Evolutionary conservation across 1,284 basidiomycete genomes (phyloP).

Genomic region (Tilletiaria anomala): DNA sequence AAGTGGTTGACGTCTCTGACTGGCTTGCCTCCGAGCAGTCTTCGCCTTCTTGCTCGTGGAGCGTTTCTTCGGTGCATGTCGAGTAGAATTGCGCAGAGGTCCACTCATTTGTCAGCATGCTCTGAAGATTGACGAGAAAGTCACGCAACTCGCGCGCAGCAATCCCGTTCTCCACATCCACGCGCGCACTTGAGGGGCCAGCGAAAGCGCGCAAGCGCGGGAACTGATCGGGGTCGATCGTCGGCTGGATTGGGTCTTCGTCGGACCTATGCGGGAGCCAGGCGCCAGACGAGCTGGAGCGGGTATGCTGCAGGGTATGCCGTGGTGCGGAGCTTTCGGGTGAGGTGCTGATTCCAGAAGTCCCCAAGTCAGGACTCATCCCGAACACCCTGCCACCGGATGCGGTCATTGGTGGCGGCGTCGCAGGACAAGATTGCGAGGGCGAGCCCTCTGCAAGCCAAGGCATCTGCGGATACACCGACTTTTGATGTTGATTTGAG

Average conservation of each 20-base stretch:
- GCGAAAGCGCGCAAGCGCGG: no score
- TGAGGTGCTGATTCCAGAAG: background rate
- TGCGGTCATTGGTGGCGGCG: background rate
- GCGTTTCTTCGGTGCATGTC: background rate
- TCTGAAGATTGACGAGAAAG: no score
- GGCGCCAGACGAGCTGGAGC: background rate
- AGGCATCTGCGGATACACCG: background rate
- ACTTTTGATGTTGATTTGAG: background rate
- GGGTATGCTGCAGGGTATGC: background rate
- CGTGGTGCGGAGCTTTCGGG: background rate
- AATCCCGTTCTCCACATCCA: no score
- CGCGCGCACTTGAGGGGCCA: no score
- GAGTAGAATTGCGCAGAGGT: background rate
- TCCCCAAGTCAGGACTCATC: background rate
- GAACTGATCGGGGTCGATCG: background rate
- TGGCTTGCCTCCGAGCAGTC: background rate
- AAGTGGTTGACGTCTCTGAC: background rate
- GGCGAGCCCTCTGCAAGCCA: background rate
- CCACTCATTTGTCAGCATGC: no score
- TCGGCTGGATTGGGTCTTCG: background rate
- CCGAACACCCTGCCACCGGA: background rate
- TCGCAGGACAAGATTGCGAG: background rate
- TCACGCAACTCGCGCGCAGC: no score
- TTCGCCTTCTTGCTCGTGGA: background rate
- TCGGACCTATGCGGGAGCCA: no score